A percentile compares a stretch with the other conserved stretches of the same genome.
Conservation (phyloP, 225 moss, liverwort and hornwort species). For the Pleurozium schreberi region DNA sequence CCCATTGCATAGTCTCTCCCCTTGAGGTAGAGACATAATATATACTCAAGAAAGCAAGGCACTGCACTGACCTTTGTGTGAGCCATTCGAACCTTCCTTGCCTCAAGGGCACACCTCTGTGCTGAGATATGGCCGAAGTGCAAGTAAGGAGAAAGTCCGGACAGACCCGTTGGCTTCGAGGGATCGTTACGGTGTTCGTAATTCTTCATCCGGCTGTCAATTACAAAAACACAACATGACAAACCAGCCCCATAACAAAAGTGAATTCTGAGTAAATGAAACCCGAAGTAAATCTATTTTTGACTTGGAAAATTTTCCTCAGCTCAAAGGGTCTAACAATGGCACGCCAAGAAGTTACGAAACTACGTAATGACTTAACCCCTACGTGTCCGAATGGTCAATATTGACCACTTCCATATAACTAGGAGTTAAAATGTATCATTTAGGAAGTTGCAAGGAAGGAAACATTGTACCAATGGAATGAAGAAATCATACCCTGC, state of each 20-base stretch:
- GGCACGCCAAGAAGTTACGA: background rate
- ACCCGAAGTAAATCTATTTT: background rate
- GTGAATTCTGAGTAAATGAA: background rate
- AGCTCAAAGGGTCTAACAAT: background rate
- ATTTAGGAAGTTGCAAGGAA: background rate
- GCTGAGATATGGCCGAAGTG: conserved; percentile 86
- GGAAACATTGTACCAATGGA: background rate
- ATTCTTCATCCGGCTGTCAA: conserved; percentile 49
- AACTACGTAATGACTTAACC: background rate
- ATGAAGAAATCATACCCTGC: background rate
- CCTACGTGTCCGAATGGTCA: background rate
- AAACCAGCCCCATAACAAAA: background rate
- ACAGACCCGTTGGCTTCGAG: conserved; percentile 64
- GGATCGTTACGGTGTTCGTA: conserved; percentile 92
- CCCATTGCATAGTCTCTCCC: background rate
- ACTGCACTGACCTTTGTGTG: conserved; percentile 44
- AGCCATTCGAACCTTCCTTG: conserved; percentile 40
- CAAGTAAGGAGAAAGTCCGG: conserved; percentile 86
- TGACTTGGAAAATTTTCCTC: background rate
- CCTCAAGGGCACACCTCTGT: conserved; percentile 87
- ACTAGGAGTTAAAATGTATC: background rate
- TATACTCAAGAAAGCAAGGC: background rate
- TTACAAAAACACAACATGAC: background rate
- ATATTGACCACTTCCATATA: background rate
- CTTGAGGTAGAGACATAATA: background rate